phyloP scores from a whole-genome alignment of 2,329 filamentous ascomycete species.

The Hypoxylon sp. region DNA sequence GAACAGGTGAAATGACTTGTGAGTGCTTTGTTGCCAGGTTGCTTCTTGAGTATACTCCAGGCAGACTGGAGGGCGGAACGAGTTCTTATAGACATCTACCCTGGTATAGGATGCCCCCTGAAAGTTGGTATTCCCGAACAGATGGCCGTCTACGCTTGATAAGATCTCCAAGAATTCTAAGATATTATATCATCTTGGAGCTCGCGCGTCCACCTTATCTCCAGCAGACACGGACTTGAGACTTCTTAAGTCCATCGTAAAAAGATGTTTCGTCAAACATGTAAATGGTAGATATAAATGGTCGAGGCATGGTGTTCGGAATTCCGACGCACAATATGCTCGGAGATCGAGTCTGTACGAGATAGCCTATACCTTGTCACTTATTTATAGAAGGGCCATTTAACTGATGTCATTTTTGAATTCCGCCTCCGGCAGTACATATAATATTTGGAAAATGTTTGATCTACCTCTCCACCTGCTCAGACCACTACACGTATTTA shows the following conservation, averaged over 20 bases:
- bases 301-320: no score
- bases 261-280: no score
- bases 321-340: no score
- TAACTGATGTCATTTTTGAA: no score
- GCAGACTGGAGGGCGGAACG: neutral
- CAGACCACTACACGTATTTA: no score
- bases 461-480: no score
- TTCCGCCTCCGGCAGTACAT: no score
- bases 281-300: no score
- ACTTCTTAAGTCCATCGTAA: slow-evolving; percentile 19
- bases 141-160: neutral
- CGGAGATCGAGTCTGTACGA: no score
- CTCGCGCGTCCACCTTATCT: neutral
- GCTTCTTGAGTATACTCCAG: neutral
- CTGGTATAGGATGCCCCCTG: neutral
- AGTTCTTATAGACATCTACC: slow-evolving; percentile 9
- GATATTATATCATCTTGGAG: neutral
- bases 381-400: no score
- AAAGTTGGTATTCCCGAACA: neutral
- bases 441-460: no score
- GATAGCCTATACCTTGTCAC: no score
- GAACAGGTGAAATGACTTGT: neutral
- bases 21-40: neutral
- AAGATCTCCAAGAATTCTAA: neutral
- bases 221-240: slow-evolving; percentile 16